Evolutionary conservation across 2,329 filamentous ascomycete species (phyloP), one percentile per base, ranked within the genome.

Genomic region (Fusarium sp.): DNA sequence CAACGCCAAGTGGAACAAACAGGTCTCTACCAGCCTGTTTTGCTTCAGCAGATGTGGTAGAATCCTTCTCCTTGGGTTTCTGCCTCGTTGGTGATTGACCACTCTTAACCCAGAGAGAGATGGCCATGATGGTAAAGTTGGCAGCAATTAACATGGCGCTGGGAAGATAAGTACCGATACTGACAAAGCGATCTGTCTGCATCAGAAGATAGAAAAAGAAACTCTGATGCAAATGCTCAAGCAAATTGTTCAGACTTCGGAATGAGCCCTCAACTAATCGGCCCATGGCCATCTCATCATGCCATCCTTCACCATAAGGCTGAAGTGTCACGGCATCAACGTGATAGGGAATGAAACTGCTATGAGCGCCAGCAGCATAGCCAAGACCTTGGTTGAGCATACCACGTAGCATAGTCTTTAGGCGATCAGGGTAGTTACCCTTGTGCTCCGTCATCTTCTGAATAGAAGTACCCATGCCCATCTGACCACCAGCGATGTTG

Each of bases 171-270:
- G 95, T 99, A 18, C 96, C 96, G 70, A 99, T 99, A 81, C 95
- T 98, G 74, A 98, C 96, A 79, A 99, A 99, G 14, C 95, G 91
- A 76, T 96, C 93, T 33, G 91, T 89, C 73, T 97, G 92, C 89
- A 98, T 94, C 46, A 99, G 87, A 55, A 99, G 85, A 80, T 99
- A 99, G 83, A 99, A 98, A 88, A 99, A 99, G 85, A 99, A 99
- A 80, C 95, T 98, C 83, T 99, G 96, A 80, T 99, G 96, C 67
- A 99, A 86, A 79, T 99, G 95, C 82, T 99, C 96, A 35, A 99
- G 88, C 64, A 99, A 84, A 78, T 99, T 99, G 83, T 99, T 99
- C 81, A 99, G 84, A 80, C 94, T 97, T 76, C 96, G 88, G 80
- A 97, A 97, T 6, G 96, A 88, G 75, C 94, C 94, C 82, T 99